A percentile compares a stretch with the other conserved stretches of the same genome.
These are phyloP conservation scores for Dillenia suffruticosa DNA, from an alignment of 164 flowering plant species.

Conservation along the genomic window DNA sequence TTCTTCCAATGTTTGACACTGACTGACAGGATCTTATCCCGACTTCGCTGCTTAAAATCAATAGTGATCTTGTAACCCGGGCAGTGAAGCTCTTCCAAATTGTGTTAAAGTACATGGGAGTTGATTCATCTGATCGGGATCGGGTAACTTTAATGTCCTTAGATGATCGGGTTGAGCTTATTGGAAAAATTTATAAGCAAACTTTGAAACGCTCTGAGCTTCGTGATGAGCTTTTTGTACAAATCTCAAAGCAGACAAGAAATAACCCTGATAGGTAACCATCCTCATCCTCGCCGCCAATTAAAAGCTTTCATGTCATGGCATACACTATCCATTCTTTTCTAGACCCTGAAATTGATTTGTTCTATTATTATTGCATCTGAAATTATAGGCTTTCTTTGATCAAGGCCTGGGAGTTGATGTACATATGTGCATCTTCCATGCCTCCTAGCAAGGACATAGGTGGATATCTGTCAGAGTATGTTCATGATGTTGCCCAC, in stretches of 20 bases:
- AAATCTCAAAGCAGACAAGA: constrained; percentile 91
- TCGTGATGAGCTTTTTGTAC: constrained; percentile 93
- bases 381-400: constrained; percentile 54
- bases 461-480: constrained; percentile 84
- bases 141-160: constrained; percentile 52
- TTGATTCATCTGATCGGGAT: constrained; percentile 84
- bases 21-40: constrained; percentile 88
- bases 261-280: constrained; percentile 80
- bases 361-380: constrained; percentile 6
- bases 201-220: constrained; percentile 92
- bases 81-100: constrained; percentile 79
- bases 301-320: constrained; percentile 1
- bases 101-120: constrained; percentile 92
- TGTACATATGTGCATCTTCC: constrained; percentile 91
- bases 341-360: constrained; percentile 1
- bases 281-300: background rate
- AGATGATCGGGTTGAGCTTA: constrained; percentile 82
- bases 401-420: constrained; percentile 91
- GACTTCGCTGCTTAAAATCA: constrained; percentile 84
- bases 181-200: constrained; percentile 85
- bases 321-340: background rate
- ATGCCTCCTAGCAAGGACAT: constrained; percentile 99
- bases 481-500: constrained; percentile 83
- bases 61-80: constrained; percentile 70
- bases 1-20: too few relatives aligned